phyloP scores from a whole-genome alignment of 2,329 filamentous ascomycete species.

The Lachnellula cervina region DNA sequence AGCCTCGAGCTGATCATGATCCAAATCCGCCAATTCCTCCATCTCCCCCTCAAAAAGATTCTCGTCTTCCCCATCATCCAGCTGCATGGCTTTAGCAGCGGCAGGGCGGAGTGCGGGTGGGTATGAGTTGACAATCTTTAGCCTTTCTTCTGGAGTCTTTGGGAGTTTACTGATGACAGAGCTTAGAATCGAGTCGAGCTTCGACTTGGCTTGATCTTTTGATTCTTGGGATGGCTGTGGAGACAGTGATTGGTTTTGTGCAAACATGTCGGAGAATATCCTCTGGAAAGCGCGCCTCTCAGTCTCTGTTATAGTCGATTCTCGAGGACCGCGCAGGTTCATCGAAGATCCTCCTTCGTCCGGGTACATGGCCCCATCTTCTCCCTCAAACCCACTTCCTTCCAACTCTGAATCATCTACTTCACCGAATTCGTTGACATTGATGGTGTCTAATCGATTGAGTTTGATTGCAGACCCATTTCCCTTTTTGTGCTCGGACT shows the following conservation, averaged over 20 bases:
- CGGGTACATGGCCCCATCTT: conserved; percentile 5
- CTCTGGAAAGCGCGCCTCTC: conserved; percentile 47
- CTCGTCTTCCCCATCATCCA: conserved; percentile 1
- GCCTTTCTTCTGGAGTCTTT: conserved; percentile 12
- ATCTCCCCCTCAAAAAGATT: conserved; percentile 5
- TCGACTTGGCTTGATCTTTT: conserved; percentile 12
- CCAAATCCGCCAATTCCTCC: conserved; percentile 4
- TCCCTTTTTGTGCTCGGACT: neutral
- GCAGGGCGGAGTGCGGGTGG: conserved; percentile 27
- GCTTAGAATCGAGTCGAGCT: conserved; percentile 19
- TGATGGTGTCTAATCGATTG: neutral
- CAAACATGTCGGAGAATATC: conserved; percentile 56
- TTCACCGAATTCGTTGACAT: conserved; percentile 9
- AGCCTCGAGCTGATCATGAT: conserved; percentile 15
- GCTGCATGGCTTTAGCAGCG: conserved; percentile 29
- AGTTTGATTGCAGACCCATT: neutral
- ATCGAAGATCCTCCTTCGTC: conserved; percentile 19
- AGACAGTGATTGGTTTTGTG: conserved; percentile 28
- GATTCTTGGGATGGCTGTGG: neutral
- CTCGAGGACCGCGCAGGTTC: conserved; percentile 16
- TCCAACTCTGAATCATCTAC: conserved; percentile 2
- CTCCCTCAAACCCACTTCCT: conserved; percentile 8
- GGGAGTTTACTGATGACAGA: conserved; percentile 6
- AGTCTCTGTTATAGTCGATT: conserved; percentile 52
- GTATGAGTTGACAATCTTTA: conserved; percentile 23